Base-by-base conservation (phyloP, 2,329 filamentous ascomycete genomes). In the Colletotrichum magnum region DNA sequence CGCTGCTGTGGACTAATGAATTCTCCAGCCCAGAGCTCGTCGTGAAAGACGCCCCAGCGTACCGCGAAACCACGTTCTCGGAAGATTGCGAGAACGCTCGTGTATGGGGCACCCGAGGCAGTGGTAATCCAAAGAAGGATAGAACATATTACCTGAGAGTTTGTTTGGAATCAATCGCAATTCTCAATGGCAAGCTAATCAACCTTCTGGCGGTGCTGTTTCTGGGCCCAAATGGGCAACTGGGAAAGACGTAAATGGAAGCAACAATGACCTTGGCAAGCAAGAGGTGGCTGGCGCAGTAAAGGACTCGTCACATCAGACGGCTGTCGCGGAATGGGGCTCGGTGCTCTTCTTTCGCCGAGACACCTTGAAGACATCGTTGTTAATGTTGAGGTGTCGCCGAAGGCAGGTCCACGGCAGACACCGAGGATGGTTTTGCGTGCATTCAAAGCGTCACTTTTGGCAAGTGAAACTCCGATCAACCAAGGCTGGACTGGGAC, bases 381-480 rank as follows among this genome's bases (percentile, higher is more conserved):
- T 13, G 52, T 56, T 32, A 43, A 43, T 12, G 21, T 59, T 48
- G 21, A 43, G 15, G 5, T 52, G 43, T 24, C 5, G 18, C 28
- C 21, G 28, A 18, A 54, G 53, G 16, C 54, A 43, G 21, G 64
- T 24, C 39, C 45, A 45, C 51, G 51, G 58, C 28, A 57, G 16
- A 59, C 28, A 45, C 53, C 48, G 41, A 54, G 32, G 21, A 24
- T 39, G 18, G 36, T 57, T 24, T 67, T 60, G 62, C 50, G 45
- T 61, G 45, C 63, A 51, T 67, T 50, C 54, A 67, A 67, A 69
- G 61, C 62, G 62, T 59, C 62, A 60, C 21, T 66, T 58, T 64
- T 47, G 43, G 61, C 54, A 59, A 65, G 39, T 51, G 62, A 66
- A 69, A 66, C 56, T 59, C 47, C 21, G 48, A 65, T 59, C 66